Evolutionary conservation across 352 stramenopile genomes (phyloP).

Genomic region (Phytophthora melonis): DNA sequence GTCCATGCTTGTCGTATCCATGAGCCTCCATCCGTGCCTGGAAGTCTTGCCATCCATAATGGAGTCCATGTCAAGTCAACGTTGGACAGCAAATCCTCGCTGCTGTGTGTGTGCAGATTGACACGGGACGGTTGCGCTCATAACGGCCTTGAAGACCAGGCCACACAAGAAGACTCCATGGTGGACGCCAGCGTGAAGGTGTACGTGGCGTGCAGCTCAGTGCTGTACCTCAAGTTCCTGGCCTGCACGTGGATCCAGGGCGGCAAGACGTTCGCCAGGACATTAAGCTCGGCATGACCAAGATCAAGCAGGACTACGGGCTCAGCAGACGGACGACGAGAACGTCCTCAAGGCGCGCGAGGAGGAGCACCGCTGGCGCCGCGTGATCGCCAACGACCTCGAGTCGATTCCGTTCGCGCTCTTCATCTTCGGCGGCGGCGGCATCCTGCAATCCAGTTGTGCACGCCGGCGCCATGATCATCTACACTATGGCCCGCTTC

Average conservation of each 20-base stretch:
- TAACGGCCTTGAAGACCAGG: neutral
- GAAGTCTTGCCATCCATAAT: too few relatives aligned
- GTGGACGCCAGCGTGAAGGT: slow-evolving; percentile 49
- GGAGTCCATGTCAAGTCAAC: neutral
- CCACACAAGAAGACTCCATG: slow-evolving; percentile 4
- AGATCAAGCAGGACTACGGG: slow-evolving; percentile 45
- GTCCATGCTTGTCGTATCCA: slow-evolving; percentile 10
- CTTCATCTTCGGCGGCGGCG: slow-evolving; percentile 50
- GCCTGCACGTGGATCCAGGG: slow-evolving; percentile 53
- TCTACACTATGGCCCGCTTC: slow-evolving; percentile 53
- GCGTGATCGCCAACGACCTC: slow-evolving; percentile 66
- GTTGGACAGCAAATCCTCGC: slow-evolving; percentile 14
- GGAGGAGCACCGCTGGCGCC: slow-evolving; percentile 54
- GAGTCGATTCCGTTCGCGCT: slow-evolving; percentile 67
- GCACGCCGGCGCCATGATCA: slow-evolving; percentile 46
- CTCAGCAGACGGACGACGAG: slow-evolving; percentile 43
- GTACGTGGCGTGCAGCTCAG: slow-evolving; percentile 60
- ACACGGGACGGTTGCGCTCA: neutral
- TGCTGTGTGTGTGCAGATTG: neutral
- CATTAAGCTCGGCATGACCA: slow-evolving; percentile 41
- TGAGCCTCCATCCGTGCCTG: neutral
- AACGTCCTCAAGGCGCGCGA: slow-evolving; percentile 45
- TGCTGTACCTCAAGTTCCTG: slow-evolving; percentile 84
- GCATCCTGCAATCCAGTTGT: slow-evolving; percentile 53
- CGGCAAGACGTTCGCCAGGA: slow-evolving; percentile 68